Conservation (phyloP, 345 rosid genomes). For the Ceriops zippeliana region DNA sequence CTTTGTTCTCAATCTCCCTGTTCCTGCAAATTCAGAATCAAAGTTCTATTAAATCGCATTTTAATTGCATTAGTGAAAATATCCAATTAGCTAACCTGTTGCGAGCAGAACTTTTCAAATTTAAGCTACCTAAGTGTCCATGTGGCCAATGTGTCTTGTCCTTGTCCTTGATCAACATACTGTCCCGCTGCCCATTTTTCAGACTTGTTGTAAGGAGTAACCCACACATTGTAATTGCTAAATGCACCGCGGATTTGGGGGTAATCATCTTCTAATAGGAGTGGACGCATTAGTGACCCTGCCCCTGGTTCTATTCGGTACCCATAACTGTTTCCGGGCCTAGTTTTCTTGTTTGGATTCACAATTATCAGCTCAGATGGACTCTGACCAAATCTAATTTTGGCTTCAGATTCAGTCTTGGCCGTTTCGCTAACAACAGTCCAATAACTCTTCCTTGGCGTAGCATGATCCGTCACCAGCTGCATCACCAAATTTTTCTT, state of each 20-base stretch:
- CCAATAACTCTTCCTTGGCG: slow-evolving; percentile 60
- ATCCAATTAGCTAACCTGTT: too few species aligned
- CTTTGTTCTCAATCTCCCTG: slow-evolving; percentile 44
- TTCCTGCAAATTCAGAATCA: slow-evolving; percentile 21
- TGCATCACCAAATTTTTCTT: slow-evolving; percentile 37
- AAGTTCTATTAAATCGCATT: background rate
- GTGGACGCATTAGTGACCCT: slow-evolving; percentile 5
- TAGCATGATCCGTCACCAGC: slow-evolving; percentile 5
- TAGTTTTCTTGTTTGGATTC: slow-evolving; percentile 40
- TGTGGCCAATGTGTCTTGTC: slow-evolving; percentile 43
- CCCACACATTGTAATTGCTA: slow-evolving; percentile 52
- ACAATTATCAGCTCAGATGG: slow-evolving; percentile 32
- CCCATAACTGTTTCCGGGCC: slow-evolving; percentile 37
- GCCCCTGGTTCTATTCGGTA: slow-evolving; percentile 39
- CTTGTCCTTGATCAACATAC: slow-evolving; percentile 45
- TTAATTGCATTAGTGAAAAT: background rate
- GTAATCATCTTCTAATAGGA: slow-evolving; percentile 28
- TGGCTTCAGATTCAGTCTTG: slow-evolving; percentile 40
- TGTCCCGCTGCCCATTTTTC: slow-evolving; percentile 50
- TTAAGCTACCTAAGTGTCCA: slow-evolving; percentile 39
- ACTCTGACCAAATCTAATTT: slow-evolving; percentile 22
- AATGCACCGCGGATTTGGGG: slow-evolving; percentile 47
- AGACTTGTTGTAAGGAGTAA: slow-evolving; percentile 50
- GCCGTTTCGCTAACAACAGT: slow-evolving; percentile 34
- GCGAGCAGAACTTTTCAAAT: background rate